phyloP scores from a whole-genome alignment of 805 yeast genomes.

The Candida lessepsii region DNA sequence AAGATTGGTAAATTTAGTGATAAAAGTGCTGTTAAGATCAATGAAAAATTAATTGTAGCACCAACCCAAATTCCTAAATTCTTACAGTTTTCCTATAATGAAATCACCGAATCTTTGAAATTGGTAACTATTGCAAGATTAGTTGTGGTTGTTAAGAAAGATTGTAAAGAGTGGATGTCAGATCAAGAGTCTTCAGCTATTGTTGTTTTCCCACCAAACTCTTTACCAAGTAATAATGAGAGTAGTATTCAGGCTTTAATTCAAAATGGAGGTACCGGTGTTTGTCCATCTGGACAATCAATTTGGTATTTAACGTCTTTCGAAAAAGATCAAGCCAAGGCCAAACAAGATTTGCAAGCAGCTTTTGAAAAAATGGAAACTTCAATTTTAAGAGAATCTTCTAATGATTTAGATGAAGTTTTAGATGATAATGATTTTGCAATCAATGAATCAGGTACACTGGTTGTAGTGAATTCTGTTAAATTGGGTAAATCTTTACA shows the following conservation, averaged over 20 bases:
- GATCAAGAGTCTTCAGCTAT: conserved; percentile 81
- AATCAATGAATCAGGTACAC: conserved; percentile 49
- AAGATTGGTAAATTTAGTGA: conserved; percentile 73
- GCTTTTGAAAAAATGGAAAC: conserved; percentile 81
- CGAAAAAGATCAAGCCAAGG: conserved; percentile 63
- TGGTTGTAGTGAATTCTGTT: conserved; percentile 69
- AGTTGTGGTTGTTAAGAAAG: conserved; percentile 78
- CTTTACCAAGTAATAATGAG: conserved; percentile 63
- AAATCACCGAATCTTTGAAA: conserved; percentile 42
- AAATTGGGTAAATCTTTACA: conserved; percentile 83
- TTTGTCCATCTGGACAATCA: conserved; percentile 82
- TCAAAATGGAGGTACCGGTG: conserved; percentile 83
- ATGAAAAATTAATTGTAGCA: conserved; percentile 75
- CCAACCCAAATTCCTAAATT: conserved; percentile 60
- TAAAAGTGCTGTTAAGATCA: conserved; percentile 69
- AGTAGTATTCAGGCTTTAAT: conserved; percentile 83
- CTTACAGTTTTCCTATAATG: conserved; percentile 39
- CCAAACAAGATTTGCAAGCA: conserved; percentile 72
- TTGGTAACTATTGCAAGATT: conserved; percentile 65
- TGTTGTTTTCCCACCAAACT: conserved; percentile 88
- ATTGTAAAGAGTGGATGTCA: conserved; percentile 89
- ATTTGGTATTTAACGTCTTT: conserved; percentile 87
- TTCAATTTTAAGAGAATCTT: conserved; percentile 75
- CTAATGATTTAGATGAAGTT: conserved; percentile 43
- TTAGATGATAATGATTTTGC: conserved; percentile 52